These are phyloP conservation scores for Melocanna baccifera DNA, from an alignment of 176 grass and related monocot species.

Conservation along the genomic window DNA sequence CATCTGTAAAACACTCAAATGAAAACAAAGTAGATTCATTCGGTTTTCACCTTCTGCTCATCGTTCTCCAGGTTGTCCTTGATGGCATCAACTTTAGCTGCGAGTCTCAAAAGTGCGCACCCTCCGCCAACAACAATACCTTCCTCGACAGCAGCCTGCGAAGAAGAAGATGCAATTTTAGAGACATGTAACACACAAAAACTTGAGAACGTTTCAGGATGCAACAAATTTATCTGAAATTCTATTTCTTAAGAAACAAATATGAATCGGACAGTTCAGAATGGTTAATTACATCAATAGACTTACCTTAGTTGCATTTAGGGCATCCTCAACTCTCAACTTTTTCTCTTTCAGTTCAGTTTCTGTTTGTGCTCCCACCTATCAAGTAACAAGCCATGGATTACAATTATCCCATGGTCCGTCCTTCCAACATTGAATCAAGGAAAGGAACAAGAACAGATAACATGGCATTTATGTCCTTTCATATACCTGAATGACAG, in stretches of 20 bases:
- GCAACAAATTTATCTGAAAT: not conserved
- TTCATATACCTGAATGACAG: constrained; percentile 86
- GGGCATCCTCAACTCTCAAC: constrained; percentile 99
- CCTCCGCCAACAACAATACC: constrained; percentile 99
- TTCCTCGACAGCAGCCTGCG: constrained; percentile 95
- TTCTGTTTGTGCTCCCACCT: constrained; percentile 99
- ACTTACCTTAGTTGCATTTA: constrained; percentile 91
- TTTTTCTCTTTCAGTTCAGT: constrained; percentile 98
- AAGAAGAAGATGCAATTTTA: not conserved
- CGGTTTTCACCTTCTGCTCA: constrained; percentile 76
- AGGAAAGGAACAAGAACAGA: not conserved
- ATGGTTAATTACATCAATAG: not conserved
- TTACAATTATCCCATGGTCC: not conserved
- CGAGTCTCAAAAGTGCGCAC: constrained; percentile 86
- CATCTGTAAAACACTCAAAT: not conserved
- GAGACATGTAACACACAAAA: not conserved
- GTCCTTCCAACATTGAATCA: not conserved
- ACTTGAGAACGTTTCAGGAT: not conserved
- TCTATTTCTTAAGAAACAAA: not conserved
- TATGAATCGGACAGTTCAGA: not conserved
- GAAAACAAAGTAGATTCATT: not conserved
- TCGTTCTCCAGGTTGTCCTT: constrained; percentile 91
- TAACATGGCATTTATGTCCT: not conserved
- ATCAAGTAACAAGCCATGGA: constrained; percentile 13
- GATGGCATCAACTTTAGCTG: constrained; percentile 85